Percentiles rank a stretch among this genome's conserved stretches.
Evolutionary conservation across 1,139 yeast genomes (phyloP).

Genomic region (Suhomyces ambrosiae): DNA sequence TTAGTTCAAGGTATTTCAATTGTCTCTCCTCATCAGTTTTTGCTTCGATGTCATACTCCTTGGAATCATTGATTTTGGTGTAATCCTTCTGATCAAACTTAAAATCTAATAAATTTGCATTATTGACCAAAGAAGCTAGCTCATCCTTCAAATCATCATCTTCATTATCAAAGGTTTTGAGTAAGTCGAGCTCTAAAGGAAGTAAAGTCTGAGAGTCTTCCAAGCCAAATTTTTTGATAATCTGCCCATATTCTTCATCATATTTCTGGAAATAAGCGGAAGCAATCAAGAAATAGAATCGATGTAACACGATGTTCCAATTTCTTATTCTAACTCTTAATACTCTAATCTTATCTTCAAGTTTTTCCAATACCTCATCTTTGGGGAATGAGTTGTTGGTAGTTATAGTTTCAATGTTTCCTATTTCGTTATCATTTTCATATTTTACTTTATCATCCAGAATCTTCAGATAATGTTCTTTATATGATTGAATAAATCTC

Average conservation of each 20-base stretch:
- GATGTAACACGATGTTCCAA: slow-evolving; percentile 68
- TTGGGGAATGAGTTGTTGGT: slow-evolving; percentile 15
- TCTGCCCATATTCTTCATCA: slow-evolving; percentile 27
- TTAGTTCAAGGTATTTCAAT: slow-evolving; percentile 28
- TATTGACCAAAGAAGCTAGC: slow-evolving; percentile 28
- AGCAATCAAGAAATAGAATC: slow-evolving; percentile 76
- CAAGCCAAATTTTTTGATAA: slow-evolving; percentile 4
- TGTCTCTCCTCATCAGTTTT: slow-evolving; percentile 18
- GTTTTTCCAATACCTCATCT: slow-evolving; percentile 23
- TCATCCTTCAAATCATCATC: slow-evolving; percentile 25
- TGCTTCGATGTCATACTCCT: slow-evolving; percentile 12
- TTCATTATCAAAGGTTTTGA: slow-evolving; percentile 5
- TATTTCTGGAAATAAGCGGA: slow-evolving; percentile 73
- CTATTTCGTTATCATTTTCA: slow-evolving; percentile 29
- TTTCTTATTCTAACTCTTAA: slow-evolving; percentile 37
- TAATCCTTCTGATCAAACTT: slow-evolving; percentile 12
- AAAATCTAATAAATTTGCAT: slow-evolving; percentile 19
- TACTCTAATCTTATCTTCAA: slow-evolving; percentile 28
- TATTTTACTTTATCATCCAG: slow-evolving; percentile 8
- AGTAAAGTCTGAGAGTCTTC: slow-evolving; percentile 1
- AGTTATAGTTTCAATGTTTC: slow-evolving; percentile 17
- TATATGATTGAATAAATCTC: slow-evolving; percentile 20
- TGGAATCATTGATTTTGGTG: slow-evolving; percentile 12
- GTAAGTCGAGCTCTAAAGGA: slow-evolving; percentile 9
- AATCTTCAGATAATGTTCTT: slow-evolving; percentile 6